Conservation (phyloP, 331 rosid genomes). For the Pyrus hybrid region DNA sequence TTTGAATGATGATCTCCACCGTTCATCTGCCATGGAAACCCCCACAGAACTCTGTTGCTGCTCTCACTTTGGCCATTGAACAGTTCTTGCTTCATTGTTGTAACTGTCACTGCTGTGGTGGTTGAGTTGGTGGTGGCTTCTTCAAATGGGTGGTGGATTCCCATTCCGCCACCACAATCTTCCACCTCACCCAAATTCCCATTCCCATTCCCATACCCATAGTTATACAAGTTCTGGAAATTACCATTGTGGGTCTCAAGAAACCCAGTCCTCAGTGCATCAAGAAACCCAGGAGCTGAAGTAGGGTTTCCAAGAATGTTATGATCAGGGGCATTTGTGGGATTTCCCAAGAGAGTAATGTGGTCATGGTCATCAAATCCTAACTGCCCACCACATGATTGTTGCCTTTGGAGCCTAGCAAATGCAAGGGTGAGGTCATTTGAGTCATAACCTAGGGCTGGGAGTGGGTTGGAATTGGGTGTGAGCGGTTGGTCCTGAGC, state of each 20-base stretch:
- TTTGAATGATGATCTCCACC: slow-evolving; percentile 22
- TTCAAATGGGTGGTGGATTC: slow-evolving; percentile 29
- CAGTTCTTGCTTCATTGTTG: slow-evolving; percentile 77
- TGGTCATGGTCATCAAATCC: slow-evolving; percentile 49
- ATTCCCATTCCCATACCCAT: slow-evolving; percentile 38
- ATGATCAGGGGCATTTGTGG: slow-evolving; percentile 10
- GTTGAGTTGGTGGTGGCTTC: slow-evolving; percentile 45
- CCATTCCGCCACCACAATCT: slow-evolving; percentile 43
- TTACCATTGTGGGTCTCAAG: slow-evolving; percentile 32
- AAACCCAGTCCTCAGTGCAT: slow-evolving; percentile 52
- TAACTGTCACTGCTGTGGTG: slow-evolving; percentile 62
- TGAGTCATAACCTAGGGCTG: slow-evolving; percentile 46
- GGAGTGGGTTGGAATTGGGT: slow-evolving; percentile 33
- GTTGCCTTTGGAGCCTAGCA: slow-evolving; percentile 67
- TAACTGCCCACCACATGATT: slow-evolving; percentile 47
- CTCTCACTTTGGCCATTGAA: slow-evolving; percentile 34
- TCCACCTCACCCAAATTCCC: slow-evolving; percentile 47
- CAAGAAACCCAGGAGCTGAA: slow-evolving; percentile 40
- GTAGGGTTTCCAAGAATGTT: slow-evolving; percentile 25
- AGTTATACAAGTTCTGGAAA: slow-evolving; percentile 35
- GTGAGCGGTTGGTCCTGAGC: slow-evolving; percentile 52
- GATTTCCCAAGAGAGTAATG: slow-evolving; percentile 36
- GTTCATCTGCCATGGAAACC: slow-evolving; percentile 78
- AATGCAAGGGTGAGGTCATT: slow-evolving; percentile 73
- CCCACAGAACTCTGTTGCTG: slow-evolving; percentile 53